phyloP scores from a whole-genome alignment of 352 stramenopile genomes.

The Phytophthora idaei region DNA sequence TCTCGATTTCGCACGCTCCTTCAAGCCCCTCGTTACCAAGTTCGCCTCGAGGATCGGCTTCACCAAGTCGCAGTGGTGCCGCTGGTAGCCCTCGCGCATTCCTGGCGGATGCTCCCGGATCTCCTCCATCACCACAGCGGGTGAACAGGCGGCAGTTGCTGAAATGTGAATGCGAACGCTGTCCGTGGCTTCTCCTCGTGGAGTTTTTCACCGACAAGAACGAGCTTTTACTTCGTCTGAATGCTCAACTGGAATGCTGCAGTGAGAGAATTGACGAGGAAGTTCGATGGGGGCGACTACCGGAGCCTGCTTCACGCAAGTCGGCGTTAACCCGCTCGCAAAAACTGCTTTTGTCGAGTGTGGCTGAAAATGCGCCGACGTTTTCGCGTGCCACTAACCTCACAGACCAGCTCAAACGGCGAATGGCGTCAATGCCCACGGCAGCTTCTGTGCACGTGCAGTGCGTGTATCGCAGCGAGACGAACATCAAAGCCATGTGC shows the following conservation, averaged over 20 bases:
- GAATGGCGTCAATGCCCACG: constrained; percentile 43
- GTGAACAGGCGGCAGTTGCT: constrained; percentile 55
- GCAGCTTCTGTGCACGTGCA: constrained; percentile 48
- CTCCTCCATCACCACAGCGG: constrained; percentile 33
- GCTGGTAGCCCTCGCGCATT: constrained; percentile 30
- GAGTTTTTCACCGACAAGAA: constrained; percentile 76
- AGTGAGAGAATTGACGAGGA: constrained; percentile 79
- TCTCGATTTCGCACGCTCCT: constrained; percentile 31
- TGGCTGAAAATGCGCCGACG: constrained; percentile 39
- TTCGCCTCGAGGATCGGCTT: constrained; percentile 23
- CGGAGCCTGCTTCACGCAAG: constrained; percentile 67
- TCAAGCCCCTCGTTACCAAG: constrained; percentile 21
- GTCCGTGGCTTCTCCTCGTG: constrained; percentile 75
- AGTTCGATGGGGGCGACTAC: constrained; percentile 74
- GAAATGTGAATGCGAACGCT: constrained; percentile 71
- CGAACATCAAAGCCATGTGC: constrained; percentile 84
- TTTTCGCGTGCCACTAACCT: constrained; percentile 53
- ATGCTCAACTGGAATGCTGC: constrained; percentile 70
- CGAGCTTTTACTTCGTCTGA: constrained; percentile 73
- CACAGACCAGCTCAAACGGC: constrained; percentile 65
- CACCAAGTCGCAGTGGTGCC: constrained; percentile 24
- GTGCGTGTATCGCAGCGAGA: constrained; percentile 82
- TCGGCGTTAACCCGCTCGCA: constrained; percentile 68
- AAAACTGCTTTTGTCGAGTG: constrained; percentile 59
- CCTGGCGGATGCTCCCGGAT: constrained; percentile 20